Evolutionary conservation across 257 asterid species (phyloP).

Genomic region (Solanum pennellii): DNA sequence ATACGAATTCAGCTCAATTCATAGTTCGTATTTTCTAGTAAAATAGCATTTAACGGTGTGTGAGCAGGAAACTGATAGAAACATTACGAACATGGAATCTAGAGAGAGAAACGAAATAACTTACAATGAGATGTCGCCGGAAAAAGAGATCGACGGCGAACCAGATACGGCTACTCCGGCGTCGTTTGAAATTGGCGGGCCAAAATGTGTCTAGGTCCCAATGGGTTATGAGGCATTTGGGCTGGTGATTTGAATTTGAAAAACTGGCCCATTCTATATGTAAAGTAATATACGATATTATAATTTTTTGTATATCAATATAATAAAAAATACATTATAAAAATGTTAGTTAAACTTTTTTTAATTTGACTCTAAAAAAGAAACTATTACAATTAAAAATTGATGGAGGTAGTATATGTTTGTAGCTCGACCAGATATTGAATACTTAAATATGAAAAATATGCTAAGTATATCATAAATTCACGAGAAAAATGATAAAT

Average conservation of each 20-base stretch:
- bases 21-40: background rate
- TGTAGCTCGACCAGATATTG: too few species aligned
- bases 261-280: background rate
- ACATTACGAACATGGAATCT: background rate
- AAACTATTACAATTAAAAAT: too few species aligned
- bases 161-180: background rate
- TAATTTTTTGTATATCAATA: too few species aligned
- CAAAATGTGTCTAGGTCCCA: background rate
- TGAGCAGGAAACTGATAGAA: background rate
- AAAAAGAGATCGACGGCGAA: background rate
- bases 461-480: too few species aligned
- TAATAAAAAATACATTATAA: fast-evolving
- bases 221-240: background rate
- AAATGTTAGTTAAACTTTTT: too few species aligned
- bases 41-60: background rate
- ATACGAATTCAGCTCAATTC: background rate
- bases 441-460: too few species aligned
- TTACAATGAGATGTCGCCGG: background rate
- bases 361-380: too few species aligned
- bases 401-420: too few species aligned
- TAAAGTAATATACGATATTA: too few species aligned
- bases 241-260: background rate
- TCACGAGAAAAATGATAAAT: too few species aligned
- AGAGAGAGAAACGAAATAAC: background rate
- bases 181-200: background rate